Percentiles rank a stretch among this genome's conserved stretches.
Evolutionary conservation across 2,329 filamentous ascomycete species (phyloP).

Genomic region (Trichoderma citrinoviride): DNA sequence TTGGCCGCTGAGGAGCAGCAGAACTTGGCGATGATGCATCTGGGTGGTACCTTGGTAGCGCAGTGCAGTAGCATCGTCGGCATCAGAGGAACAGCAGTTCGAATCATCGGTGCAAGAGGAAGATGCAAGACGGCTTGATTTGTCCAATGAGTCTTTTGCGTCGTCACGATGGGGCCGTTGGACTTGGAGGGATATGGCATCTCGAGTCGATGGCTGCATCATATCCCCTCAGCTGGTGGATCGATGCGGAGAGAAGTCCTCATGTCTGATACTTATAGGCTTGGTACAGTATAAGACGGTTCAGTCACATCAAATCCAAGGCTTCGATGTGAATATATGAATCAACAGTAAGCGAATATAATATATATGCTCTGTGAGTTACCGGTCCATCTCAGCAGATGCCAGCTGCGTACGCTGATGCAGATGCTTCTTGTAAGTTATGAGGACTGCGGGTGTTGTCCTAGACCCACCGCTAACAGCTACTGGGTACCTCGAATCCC

Average conservation of each 20-base stretch:
- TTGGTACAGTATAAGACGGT: too few species aligned
- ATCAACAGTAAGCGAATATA: too few species aligned
- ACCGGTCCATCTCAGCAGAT: too few species aligned
- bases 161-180: background rate
- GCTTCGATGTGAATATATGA: too few species aligned
- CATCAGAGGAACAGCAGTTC: background rate
- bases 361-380: too few species aligned
- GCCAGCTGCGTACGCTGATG: background rate
- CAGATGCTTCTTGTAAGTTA: background rate
- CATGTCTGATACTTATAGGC: background rate
- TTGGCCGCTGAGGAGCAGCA: background rate
- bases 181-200: background rate
- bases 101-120: background rate
- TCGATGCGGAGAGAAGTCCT: background rate
- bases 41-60: too few species aligned
- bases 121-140: background rate
- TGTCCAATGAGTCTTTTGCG: background rate
- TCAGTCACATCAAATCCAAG: background rate
- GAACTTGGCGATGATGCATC: too few species aligned
- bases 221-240: background rate
- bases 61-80: background rate
- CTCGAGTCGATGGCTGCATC: background rate
- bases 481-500: background rate
- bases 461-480: constrained; percentile 1
- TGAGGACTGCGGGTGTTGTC: background rate